These are phyloP conservation scores for Alternaria ventricosa DNA, from an alignment of 2,329 filamentous ascomycete species.

Conservation along the genomic window DNA sequence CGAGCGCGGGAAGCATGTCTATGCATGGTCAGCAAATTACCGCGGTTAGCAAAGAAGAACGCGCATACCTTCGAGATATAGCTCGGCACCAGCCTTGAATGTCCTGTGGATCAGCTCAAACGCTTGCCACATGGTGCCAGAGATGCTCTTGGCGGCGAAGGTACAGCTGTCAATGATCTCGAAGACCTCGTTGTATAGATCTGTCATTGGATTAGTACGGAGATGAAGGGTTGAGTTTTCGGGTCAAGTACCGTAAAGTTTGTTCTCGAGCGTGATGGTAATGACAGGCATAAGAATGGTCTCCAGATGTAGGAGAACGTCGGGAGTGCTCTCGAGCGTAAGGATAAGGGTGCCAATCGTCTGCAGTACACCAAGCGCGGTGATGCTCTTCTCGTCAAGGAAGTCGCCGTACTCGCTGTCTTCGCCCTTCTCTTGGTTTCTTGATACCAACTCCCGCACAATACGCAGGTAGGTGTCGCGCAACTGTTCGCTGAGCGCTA, in stretches of 20 bases:
- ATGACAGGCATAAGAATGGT: constrained; percentile 97
- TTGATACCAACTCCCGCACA: constrained; percentile 87
- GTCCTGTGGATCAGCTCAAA: constrained; percentile 97
- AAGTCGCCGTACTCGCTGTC: constrained; percentile 88
- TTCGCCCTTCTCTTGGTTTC: constrained; percentile 75
- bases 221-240: not conserved
- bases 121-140: constrained; percentile 96
- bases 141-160: constrained; percentile 95
- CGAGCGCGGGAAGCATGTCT: constrained; percentile 96
- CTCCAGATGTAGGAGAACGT: constrained; percentile 92
- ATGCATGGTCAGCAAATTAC: constrained; percentile 14
- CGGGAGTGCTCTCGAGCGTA: constrained; percentile 94
- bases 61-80: constrained; percentile 77
- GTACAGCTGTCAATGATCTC: constrained; percentile 99
- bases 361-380: constrained; percentile 91
- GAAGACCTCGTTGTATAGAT: constrained; percentile 97
- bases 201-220: constrained; percentile 51
- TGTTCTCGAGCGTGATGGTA: constrained; percentile 94
- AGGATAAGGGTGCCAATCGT: constrained; percentile 97
- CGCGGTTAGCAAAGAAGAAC: not conserved
- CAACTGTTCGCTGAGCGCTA: constrained; percentile 93
- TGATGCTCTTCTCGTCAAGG: constrained; percentile 97
- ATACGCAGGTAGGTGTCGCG: constrained; percentile 96
- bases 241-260: constrained; percentile 75
- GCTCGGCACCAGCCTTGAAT: constrained; percentile 95